Percentiles rank a stretch among this genome's conserved stretches.
Conservation (phyloP, 2,329 filamentous ascomycete genomes). For the Coniochaeta sp. region DNA sequence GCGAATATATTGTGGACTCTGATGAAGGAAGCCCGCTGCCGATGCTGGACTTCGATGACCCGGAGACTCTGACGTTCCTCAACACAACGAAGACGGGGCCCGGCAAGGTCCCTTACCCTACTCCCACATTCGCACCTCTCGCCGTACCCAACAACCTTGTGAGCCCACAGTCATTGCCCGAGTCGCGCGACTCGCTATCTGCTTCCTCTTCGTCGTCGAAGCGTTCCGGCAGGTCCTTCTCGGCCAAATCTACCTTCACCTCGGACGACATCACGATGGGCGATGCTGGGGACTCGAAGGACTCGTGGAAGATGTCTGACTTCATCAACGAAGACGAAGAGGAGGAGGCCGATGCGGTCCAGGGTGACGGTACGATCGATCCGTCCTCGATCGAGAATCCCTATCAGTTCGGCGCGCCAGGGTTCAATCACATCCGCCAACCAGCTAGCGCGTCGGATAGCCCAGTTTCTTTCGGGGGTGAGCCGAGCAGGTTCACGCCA, state of each 20-base stretch:
- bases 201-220: conserved; percentile 37
- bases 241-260: conserved; percentile 34
- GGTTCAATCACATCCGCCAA: background rate
- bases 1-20: conserved; percentile 4
- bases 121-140: background rate
- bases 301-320: conserved; percentile 34
- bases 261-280: conserved; percentile 36
- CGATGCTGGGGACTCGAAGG: conserved; percentile 30
- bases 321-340: conserved; percentile 32
- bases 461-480: conserved; percentile 13
- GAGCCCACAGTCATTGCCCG: conserved; percentile 14
- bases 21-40: conserved; percentile 4
- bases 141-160: background rate
- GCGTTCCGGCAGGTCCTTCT: conserved; percentile 35
- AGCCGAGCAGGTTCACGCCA: background rate
- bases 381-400: conserved; percentile 21
- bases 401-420: background rate
- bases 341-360: conserved; percentile 4
- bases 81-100: background rate
- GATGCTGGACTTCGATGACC: background rate
- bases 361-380: conserved; percentile 23
- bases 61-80: background rate
- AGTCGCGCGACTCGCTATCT: conserved; percentile 21
- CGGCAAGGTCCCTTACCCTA: background rate
- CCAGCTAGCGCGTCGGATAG: conserved; percentile 12